Evolutionary conservation across 2,329 filamentous ascomycete genomes (phyloP), one percentile per base, ranked within the genome.

Genomic region (Fusarium sp.): DNA sequence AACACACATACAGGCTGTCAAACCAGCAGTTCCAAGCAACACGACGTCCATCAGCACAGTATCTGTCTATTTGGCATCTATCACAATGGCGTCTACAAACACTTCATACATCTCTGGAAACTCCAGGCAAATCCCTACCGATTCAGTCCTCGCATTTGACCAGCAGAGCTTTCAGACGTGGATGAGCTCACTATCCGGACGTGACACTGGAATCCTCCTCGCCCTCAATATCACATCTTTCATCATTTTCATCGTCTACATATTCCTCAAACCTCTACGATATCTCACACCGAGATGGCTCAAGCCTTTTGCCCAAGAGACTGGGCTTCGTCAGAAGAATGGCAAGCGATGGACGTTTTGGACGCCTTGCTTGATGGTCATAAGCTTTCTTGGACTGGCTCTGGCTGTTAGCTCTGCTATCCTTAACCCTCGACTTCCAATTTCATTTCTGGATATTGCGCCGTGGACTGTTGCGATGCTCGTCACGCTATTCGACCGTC

Each of bases 231-330:
- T 60, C 2, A 32, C 79, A 6, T 81, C 83, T 6, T 54, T 84
- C 11, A 73, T 80, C 9, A 74, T 79, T 6, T 59, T 80, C 25
- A 66, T 82, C 20, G 60, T 84, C 17, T 80, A 83, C 62, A 32
- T 82, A 27, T 65, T 59, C 66, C 78, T 71, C 9, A 63, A 72
- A 5, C 76, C 72, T 4, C 65, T 84, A 7, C 69, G 76, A 3
- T 78, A 79, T 4, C 69, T 71, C 4, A 77, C 83, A 2, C 85
- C 86, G 0, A 79, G 76, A 50, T 87, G 85, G 85, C 76, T 82
- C 15, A 81, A 79, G 11, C 82, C 83, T 2, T 88, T 88, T 68
- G 86, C 86, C 4, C 77, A 80, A 10, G 86, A 88, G 72, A 70
- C 82, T 22, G 73, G 56, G 0, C 74, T 76, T 1, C 70, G 66